Base-by-base conservation (phyloP, 2,329 filamentous ascomycete genomes). In the Penicillium sp. region DNA sequence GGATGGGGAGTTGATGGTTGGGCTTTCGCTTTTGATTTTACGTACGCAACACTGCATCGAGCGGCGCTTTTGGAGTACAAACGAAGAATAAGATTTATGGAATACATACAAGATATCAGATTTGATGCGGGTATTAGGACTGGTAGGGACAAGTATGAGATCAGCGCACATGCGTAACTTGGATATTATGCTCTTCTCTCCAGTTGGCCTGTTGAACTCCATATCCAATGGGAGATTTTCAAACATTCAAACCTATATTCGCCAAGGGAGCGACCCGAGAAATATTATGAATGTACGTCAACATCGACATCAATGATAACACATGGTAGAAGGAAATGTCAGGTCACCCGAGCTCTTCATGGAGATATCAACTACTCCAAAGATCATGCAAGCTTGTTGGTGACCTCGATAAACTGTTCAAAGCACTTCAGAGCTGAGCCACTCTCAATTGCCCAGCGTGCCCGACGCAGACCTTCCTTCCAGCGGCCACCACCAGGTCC, bases 381-480 rank as follows among this genome's bases (percentile, higher is more conserved):
- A 24, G 25, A 48, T 57, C 33, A 54, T 58, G 57, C 60, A 27
- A 75, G 61, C 45, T 60, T 61, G 64, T 92, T 90, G 8, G 88
- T 95, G 29, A 88, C 82, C 52, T 92, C 81, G 32, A 95, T 90
- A 73, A 96, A 97, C 20, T 78, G 78, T 49, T 84, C 78, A 83
- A 93, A 92, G 72, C 90, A 84, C 66, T 78, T 84, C 78, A 88
- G 84, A n/a, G 92, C 89, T 67, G 85, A 83, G 41, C 92, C 90
- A 68, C 89, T 95, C 71, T 84, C 81, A 42, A 98, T 81, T 9
- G 89, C 89, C 88, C 89, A 95, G 61, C 86, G 83, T 13, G 93
- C 93, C 66, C 89, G 81, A 61, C 92, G 78, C 12, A 96, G 82
- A 45, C 92, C 93, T 67, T 96, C 92, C 75, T 95, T 98, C 93